phyloP scores from a whole-genome alignment of 2,329 filamentous ascomycete genomes.

The Chaetomium olivaceum region DNA sequence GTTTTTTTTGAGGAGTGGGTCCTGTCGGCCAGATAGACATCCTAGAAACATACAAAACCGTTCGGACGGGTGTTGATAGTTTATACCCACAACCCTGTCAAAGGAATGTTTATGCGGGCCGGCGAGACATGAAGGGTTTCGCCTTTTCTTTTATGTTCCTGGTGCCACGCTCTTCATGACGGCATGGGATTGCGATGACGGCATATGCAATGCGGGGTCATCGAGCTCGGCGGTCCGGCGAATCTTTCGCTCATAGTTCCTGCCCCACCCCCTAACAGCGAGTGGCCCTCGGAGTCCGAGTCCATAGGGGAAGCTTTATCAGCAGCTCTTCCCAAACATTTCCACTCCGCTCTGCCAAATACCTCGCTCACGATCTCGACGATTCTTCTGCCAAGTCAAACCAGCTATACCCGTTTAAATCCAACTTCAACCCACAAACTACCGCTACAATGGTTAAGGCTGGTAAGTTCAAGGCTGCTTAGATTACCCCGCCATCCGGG shows the following conservation, averaged over 20 bases:
- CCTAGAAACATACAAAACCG: not conserved
- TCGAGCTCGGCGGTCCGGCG: conserved; percentile 1
- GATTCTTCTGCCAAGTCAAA: not conserved
- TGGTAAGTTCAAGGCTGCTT: conserved; percentile 61
- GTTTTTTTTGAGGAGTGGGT: not conserved
- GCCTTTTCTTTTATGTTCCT: not conserved
- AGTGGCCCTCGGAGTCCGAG: conserved; percentile 30
- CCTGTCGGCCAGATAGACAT: not conserved
- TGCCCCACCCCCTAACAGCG: conserved; percentile 28
- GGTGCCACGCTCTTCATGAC: not conserved
- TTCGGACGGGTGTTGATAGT: not conserved
- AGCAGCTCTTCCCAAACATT: conserved; percentile 11
- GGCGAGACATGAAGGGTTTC: not conserved
- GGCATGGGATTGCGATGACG: not conserved
- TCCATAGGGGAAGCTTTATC: conserved; percentile 6
- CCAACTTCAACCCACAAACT: conserved; percentile 17
- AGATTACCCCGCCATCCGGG: conserved; percentile 2
- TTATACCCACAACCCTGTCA: not conserved
- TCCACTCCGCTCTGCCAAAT: conserved; percentile 18
- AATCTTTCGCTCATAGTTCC: conserved; percentile 20
- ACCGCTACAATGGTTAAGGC: conserved; percentile 96
- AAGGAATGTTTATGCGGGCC: not conserved
- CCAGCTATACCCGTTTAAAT: conserved; percentile 15
- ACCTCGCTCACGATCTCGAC: conserved; percentile 14
- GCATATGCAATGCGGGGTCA: conserved; percentile 30